phyloP scores from a whole-genome alignment of 495 filamentous ascomycete genomes.

The Daldinia decipiens region DNA sequence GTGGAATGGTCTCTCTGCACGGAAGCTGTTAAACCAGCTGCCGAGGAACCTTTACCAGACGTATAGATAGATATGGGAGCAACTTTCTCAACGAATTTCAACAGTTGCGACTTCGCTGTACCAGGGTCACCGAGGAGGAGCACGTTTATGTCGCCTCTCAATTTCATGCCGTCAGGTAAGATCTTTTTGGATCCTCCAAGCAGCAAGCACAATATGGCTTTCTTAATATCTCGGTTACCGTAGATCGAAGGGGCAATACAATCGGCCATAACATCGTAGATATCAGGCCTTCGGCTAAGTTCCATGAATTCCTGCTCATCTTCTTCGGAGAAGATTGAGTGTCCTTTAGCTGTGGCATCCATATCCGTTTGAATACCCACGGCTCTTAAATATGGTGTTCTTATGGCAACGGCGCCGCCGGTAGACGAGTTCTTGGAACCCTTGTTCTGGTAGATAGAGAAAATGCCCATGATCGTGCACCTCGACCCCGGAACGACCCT shows the following conservation, averaged over 20 bases:
- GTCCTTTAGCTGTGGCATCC: slow-evolving; percentile 89
- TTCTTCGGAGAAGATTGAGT: slow-evolving; percentile 86
- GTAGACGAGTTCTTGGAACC: slow-evolving; percentile 78
- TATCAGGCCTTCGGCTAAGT: slow-evolving; percentile 86
- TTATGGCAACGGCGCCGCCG: slow-evolving; percentile 85
- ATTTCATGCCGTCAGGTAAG: slow-evolving; percentile 96
- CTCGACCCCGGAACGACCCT: slow-evolving; percentile 94
- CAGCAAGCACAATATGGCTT: slow-evolving; percentile 94
- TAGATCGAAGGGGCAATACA: slow-evolving; percentile 99
- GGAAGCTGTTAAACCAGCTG: slow-evolving; percentile 96
- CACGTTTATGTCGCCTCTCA: slow-evolving; percentile 98
- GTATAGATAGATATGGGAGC: slow-evolving; percentile 99
- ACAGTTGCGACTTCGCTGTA: slow-evolving; percentile 96
- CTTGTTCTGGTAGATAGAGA: slow-evolving; percentile 95
- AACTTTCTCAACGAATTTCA: slow-evolving; percentile 98
- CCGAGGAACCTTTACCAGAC: slow-evolving; percentile 97
- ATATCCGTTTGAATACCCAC: slow-evolving; percentile 91
- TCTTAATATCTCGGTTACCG: slow-evolving; percentile 96
- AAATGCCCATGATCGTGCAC: slow-evolving; percentile 96
- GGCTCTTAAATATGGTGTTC: slow-evolving; percentile 95
- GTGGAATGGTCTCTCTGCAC: slow-evolving; percentile 93
- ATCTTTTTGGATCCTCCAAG: slow-evolving; percentile 99
- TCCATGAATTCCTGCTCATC: slow-evolving; percentile 98
- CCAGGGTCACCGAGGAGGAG: slow-evolving; percentile 96
- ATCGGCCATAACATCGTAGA: slow-evolving; percentile 88